phyloP scores from a whole-genome alignment of 176 grass and related monocot genomes.

The Chloris gayana region DNA sequence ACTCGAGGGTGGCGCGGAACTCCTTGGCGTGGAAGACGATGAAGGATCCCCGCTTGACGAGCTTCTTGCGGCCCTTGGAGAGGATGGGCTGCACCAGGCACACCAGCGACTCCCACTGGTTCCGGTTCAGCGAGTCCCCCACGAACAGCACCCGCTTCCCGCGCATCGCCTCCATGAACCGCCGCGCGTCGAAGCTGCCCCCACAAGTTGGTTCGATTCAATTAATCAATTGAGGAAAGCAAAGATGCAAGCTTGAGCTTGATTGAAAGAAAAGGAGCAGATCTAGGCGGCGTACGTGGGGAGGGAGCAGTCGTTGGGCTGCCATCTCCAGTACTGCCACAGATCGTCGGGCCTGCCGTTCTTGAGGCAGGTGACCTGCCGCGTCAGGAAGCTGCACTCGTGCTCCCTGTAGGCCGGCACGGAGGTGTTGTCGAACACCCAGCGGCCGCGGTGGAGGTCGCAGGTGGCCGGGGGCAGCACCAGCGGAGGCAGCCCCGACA shows the following conservation, averaged over 20 bases:
- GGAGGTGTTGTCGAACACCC: too few relatives aligned
- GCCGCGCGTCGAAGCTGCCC: constrained; percentile 77
- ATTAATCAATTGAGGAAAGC: not conserved
- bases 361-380: too few relatives aligned
- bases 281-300: not conserved
- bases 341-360: too few relatives aligned
- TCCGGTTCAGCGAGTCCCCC: constrained; percentile 92
- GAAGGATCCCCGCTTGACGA: constrained; percentile 47
- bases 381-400: too few relatives aligned
- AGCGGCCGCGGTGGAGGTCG: too few relatives aligned
- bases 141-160: constrained; percentile 89
- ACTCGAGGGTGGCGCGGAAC: constrained; percentile 84
- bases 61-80: constrained; percentile 45
- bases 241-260: too few relatives aligned
- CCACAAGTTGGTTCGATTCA: too few relatives aligned
- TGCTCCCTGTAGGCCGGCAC: too few relatives aligned
- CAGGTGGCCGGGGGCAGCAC: too few relatives aligned
- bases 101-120: constrained; percentile 94
- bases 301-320: not conserved
- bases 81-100: constrained; percentile 76
- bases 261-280: constrained; percentile 12
- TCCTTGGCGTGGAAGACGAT: constrained; percentile 71
- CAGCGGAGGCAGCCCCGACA: too few relatives aligned
- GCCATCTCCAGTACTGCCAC: too few relatives aligned
- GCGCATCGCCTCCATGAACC: constrained; percentile 74